Base-by-base conservation (phyloP, 169 alveolate species). In the Cyclospora cayetanensis region DNA sequence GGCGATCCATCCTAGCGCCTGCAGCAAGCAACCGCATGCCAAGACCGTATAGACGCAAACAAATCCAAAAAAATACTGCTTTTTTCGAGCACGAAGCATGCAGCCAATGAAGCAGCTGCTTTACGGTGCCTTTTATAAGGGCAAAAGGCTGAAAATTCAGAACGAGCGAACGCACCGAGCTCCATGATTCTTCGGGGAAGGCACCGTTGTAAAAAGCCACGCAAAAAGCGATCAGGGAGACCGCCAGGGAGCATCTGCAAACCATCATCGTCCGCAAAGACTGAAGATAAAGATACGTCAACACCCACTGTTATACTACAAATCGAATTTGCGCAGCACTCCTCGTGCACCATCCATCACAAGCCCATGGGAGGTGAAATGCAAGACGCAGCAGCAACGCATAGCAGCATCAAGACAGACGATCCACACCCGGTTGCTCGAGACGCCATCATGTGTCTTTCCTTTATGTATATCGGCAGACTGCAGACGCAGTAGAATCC, bases 401-500 rank as follows among this genome's bases (percentile, higher is more conserved):
- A 34, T 27, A 1, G 52, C 52, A 68, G 52, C 31, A 68, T 25
- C 53, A 68, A 46, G 55, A 7, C 7, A 1, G 65, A 20, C n/a
- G 37, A 4, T 15, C 20, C 85, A 39, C 52, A 74, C 85, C 63
- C 37, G 15, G 63, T 63, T 74, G 85, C 37, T 4, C 85, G 53
- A 12, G 53, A 15, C 4, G 85, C 85, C 4, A 74, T n/a, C 34
- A 74, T 27, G 65, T 22, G 46, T 29, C 37, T 74, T 42, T 41
- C 29, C 22, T 39, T 74, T 4, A 22, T 27, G 37, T 74, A 74
- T 25, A 74, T 27, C 7, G 53, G 85, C 34, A 74, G 63, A 41
- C 85, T 74, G 85, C 85, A 74, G 65, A n/a, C 27, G 37, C 85
- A 74, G 65, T 7, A 15, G n/a, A n/a, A n/a, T n/a, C n/a, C n/a